phyloP scores from a whole-genome alignment of 108 stramenopile genomes.

The Halocafeteria seosinensis region DNA sequence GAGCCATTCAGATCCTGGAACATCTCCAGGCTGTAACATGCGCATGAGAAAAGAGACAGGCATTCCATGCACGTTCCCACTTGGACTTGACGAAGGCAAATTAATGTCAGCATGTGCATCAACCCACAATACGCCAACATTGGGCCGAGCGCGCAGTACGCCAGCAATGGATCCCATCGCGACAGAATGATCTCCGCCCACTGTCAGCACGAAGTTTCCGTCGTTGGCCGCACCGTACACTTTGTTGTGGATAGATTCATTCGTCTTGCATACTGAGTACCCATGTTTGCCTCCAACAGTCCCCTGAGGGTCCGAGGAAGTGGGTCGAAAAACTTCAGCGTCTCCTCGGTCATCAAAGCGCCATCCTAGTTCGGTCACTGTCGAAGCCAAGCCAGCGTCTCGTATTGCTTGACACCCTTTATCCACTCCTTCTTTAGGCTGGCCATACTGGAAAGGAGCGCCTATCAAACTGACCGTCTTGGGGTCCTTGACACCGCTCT shows the following conservation, averaged over 20 bases:
- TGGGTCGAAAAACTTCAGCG: slow-evolving; percentile 1
- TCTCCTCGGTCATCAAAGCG: slow-evolving; percentile 15
- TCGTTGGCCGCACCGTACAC: not conserved
- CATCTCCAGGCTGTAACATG: slow-evolving; percentile 41
- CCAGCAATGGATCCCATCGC: slow-evolving; percentile 73
- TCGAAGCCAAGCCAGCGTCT: not conserved
- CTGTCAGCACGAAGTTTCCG: slow-evolving; percentile 60
- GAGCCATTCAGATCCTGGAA: slow-evolving; percentile 74
- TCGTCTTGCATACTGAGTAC: not conserved
- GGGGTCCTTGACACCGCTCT: slow-evolving; percentile 5
- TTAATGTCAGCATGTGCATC: slow-evolving; percentile 99
- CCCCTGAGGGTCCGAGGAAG: not conserved
- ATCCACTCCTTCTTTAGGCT: slow-evolving; percentile 12
- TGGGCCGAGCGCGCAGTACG: slow-evolving; percentile 54
- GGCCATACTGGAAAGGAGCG: slow-evolving; percentile 9
- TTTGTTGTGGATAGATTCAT: not conserved
- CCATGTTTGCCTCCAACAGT: not conserved
- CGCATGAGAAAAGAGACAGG: slow-evolving; percentile 74
- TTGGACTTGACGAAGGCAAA: slow-evolving; percentile 60
- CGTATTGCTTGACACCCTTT: slow-evolving; percentile 5
- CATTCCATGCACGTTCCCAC: slow-evolving; percentile 99
- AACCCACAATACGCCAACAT: slow-evolving; percentile 90
- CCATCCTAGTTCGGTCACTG: slow-evolving; percentile 8
- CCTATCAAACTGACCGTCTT: slow-evolving; percentile 6
- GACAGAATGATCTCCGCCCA: slow-evolving; percentile 95